Conservation (phyloP, 768 basidiomycete genomes). For the Pisolithus albus region DNA sequence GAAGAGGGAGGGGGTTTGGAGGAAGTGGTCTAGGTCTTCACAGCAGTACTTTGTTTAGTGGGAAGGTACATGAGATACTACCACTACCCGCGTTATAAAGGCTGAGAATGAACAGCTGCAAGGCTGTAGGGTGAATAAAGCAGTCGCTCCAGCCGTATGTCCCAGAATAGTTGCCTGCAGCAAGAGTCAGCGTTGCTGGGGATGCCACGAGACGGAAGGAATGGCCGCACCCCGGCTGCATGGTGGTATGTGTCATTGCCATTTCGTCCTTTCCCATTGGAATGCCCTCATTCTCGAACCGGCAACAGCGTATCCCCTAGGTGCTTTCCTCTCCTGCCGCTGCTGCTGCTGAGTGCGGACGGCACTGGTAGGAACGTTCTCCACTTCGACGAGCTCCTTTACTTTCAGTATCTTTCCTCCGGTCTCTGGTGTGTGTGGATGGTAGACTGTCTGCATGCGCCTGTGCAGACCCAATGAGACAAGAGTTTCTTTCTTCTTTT, state of each 20-base stretch:
- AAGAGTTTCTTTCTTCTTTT: constrained; percentile 65
- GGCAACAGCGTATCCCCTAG: constrained; percentile 59
- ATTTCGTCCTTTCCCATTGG: not conserved
- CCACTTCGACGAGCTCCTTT: constrained; percentile 86
- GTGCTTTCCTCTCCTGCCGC: constrained; percentile 56
- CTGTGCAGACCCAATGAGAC: constrained; percentile 78
- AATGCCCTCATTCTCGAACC: constrained; percentile 23
- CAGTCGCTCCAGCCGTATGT: no score
- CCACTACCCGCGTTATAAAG: no score
- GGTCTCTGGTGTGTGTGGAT: constrained; percentile 59
- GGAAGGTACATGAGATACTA: not conserved
- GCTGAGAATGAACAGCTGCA: no score
- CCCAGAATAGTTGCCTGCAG: no score
- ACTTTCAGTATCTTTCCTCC: constrained; percentile 84
- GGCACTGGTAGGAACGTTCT: constrained; percentile 65
- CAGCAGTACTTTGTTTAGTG: not conserved
- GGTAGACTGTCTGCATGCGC: constrained; percentile 81
- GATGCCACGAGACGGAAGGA: not conserved
- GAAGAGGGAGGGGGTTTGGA: constrained; percentile 26
- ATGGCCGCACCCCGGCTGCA: not conserved
- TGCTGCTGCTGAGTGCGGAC: constrained; percentile 70
- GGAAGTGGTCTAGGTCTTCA: constrained; percentile 8
- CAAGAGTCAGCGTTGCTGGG: not conserved
- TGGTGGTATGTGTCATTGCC: not conserved
- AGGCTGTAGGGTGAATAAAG: no score